Evolutionary conservation across 768 basidiomycete genomes (phyloP).

Genomic region (Lactifluus rugatus): DNA sequence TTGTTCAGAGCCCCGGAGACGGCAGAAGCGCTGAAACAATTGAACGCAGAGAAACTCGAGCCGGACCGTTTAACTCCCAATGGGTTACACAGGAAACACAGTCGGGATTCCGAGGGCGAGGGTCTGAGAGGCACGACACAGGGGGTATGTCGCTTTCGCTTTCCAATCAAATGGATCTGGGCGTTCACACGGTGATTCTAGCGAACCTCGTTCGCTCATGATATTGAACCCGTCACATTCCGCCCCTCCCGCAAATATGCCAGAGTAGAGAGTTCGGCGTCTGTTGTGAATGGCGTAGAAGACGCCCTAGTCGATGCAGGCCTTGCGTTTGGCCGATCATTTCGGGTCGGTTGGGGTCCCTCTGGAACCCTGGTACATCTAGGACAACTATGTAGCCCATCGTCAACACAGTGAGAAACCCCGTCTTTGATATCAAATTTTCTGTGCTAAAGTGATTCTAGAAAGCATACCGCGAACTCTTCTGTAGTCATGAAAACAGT

Average conservation of each 20-base stretch:
- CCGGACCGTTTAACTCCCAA: conserved; percentile 28
- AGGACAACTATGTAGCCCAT: conserved; percentile 61
- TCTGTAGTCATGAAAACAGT: conserved; percentile 47
- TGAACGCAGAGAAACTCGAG: conserved; percentile 4
- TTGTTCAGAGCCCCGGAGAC: conserved; percentile 74
- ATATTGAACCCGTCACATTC: conserved; percentile 55
- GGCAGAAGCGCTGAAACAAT: conserved; percentile 43
- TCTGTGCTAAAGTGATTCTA: conserved; percentile 22
- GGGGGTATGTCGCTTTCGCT: conserved; percentile 38
- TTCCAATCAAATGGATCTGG: neutral
- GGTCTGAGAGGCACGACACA: conserved; percentile 44
- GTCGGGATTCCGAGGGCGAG: conserved; percentile 70
- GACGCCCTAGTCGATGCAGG: conserved; percentile 70
- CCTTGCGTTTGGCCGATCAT: conserved; percentile 75
- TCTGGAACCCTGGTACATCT: conserved; percentile 65
- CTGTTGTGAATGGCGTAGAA: conserved; percentile 56
- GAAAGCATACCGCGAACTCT: conserved; percentile 49
- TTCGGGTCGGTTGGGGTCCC: conserved; percentile 86
- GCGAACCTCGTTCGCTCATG: conserved; percentile 74
- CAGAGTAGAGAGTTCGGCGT: conserved; percentile 58
- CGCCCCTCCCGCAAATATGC: conserved; percentile 76
- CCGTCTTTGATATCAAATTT: neutral
- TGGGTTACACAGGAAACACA: conserved; percentile 54
- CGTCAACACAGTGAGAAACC: conserved; percentile 38
- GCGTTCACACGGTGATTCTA: conserved; percentile 24